A percentile compares a stretch with the other conserved stretches of the same genome.
phyloP scores from a whole-genome alignment of 2,329 filamentous ascomycete genomes.

The Claviceps purpurea region DNA sequence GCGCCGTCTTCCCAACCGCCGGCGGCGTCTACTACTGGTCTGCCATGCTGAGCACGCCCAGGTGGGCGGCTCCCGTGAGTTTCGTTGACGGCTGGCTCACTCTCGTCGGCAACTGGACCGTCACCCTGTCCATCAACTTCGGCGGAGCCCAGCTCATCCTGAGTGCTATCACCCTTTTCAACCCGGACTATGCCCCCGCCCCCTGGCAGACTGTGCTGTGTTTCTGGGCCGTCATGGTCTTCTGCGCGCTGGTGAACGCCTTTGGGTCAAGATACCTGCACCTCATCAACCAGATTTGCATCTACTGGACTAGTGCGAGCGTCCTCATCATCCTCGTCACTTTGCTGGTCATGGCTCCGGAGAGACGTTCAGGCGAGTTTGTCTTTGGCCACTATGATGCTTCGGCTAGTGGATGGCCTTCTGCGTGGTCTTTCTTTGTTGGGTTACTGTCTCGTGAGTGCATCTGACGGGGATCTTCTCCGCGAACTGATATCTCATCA shows the following conservation, averaged over 20 bases:
- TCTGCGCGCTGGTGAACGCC: constrained; percentile 53
- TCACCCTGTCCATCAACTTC: constrained; percentile 59
- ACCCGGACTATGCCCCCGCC: constrained; percentile 44
- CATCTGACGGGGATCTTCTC: constrained; percentile 14
- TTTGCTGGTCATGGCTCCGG: constrained; percentile 48
- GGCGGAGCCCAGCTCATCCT: constrained; percentile 56
- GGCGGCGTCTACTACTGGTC: constrained; percentile 64
- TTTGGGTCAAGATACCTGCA: constrained; percentile 48
- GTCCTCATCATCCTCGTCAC: constrained; percentile 61
- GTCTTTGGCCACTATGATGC: constrained; percentile 61
- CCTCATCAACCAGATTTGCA: constrained; percentile 55
- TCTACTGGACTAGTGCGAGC: constrained; percentile 58
- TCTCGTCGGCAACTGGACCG: constrained; percentile 56
- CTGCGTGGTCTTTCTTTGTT: constrained; percentile 46
- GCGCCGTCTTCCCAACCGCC: constrained; percentile 49
- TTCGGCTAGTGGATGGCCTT: constrained; percentile 53
- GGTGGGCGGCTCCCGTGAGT: constrained; percentile 49
- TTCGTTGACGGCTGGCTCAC: constrained; percentile 67
- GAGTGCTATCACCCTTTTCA: constrained; percentile 52
- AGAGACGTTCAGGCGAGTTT: constrained; percentile 49
- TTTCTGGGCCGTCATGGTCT: constrained; percentile 52
- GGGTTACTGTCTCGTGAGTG: constrained; percentile 35
- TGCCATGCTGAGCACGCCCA: constrained; percentile 47
- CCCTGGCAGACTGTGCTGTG: constrained; percentile 64
- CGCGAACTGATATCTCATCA: no score